Evolutionary conservation across 345 rosid genomes (phyloP).

Genomic region (Gossypium herbaceum): DNA sequence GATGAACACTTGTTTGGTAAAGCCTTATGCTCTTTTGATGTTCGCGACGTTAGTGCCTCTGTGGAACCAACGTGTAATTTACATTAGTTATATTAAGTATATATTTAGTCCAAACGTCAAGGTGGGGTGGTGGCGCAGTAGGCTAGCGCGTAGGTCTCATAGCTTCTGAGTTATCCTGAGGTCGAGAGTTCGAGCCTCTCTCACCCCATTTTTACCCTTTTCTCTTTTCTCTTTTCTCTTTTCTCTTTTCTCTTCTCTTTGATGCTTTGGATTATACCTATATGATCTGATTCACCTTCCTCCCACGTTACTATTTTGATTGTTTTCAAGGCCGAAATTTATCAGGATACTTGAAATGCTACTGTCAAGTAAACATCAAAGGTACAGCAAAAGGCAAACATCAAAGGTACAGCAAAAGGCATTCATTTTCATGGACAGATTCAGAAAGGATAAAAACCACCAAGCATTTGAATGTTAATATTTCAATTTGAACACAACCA

Average conservation of each 20-base stretch:
- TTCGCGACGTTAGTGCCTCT: no score
- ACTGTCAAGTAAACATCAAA: not conserved
- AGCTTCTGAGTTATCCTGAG: constrained; percentile 83
- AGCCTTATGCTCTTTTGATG: no score
- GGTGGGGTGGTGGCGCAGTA: constrained; percentile 87
- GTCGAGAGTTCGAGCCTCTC: constrained; percentile 96
- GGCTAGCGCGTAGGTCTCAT: constrained; percentile 99
- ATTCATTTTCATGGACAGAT: not conserved
- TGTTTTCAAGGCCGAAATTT: not conserved
- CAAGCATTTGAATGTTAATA: not conserved
- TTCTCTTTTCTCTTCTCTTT: no score
- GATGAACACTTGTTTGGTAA: no score
- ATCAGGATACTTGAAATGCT: not conserved
- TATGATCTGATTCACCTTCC: not conserved
- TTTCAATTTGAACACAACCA: not conserved
- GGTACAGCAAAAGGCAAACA: not conserved
- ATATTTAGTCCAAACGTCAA: fast-evolving
- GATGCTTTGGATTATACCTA: no score
- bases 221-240: no score
- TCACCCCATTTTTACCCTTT: constrained; percentile 48
- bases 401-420: not conserved
- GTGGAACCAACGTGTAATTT: no score
- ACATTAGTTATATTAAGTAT: no score
- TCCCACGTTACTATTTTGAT: not conserved
- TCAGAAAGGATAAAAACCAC: not conserved